Evolutionary conservation across 202 grass and related monocot species (phyloP).

Genomic region (Schoenoplectus triqueter): DNA sequence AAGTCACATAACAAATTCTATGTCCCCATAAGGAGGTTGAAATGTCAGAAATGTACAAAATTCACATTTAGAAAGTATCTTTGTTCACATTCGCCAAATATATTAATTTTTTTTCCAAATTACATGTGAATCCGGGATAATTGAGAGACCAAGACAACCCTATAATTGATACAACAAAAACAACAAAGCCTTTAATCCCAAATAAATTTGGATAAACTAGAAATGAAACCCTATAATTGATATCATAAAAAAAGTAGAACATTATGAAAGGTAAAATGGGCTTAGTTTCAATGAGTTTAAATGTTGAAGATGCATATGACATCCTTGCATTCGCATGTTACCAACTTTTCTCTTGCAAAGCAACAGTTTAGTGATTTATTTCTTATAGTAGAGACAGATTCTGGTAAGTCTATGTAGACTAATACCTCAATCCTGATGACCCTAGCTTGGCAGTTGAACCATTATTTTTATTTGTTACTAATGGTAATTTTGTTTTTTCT

Average conservation of each 20-base stretch:
- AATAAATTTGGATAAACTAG: too few relatives aligned
- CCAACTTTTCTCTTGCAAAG: not conserved
- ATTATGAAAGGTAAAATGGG: not conserved
- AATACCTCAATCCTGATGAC: conserved; percentile 24
- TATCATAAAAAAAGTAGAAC: not conserved
- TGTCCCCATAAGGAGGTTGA: not conserved
- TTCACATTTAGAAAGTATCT: not conserved
- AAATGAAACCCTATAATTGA: not conserved
- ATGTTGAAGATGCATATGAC: not conserved
- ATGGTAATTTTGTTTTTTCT: not conserved
- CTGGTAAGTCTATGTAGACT: not conserved
- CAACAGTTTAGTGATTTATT: conserved; percentile 7
- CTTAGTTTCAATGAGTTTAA: not conserved
- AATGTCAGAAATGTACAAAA: not conserved
- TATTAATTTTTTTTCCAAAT: not conserved
- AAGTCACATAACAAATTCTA: not conserved
- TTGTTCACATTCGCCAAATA: not conserved
- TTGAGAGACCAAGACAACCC: not conserved
- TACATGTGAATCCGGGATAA: not conserved
- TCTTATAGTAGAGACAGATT: not conserved
- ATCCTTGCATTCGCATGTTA: conserved; percentile 18
- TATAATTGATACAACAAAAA: not conserved
- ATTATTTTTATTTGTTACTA: conserved; percentile 16
- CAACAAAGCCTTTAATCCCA: too few relatives aligned
- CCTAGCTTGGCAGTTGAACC: not conserved